Conservation (phyloP, 768 basidiomycete species). For the Mycena rebaudengoi region DNA sequence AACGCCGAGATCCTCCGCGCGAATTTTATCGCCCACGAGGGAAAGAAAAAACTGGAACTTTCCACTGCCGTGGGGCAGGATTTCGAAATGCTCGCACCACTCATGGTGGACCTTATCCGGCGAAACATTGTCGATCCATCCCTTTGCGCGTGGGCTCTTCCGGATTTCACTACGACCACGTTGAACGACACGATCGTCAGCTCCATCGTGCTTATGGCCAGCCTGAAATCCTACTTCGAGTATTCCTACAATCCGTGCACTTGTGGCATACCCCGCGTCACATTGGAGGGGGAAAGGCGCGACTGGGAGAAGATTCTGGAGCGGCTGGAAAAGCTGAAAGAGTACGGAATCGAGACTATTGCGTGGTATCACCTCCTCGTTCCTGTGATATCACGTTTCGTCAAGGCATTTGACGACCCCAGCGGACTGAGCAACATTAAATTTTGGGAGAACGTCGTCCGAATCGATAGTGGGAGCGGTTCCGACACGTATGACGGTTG, state of each 20-base stretch:
- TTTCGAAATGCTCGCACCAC: background rate
- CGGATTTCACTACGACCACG: background rate
- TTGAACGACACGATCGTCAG: background rate
- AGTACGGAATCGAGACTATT: slow-evolving; percentile 28
- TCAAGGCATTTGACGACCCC: slow-evolving; percentile 6
- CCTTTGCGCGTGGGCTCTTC: background rate
- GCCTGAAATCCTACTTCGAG: background rate
- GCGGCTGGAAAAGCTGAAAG: slow-evolving; percentile 29
- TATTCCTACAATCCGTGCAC: background rate
- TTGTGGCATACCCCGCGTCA: background rate
- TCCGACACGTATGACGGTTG: slow-evolving; percentile 11
- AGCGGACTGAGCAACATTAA: background rate
- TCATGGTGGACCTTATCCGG: background rate
- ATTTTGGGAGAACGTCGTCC: background rate
- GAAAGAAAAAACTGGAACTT: too few relatives aligned
- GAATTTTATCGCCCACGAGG: too few relatives aligned
- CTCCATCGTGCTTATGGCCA: background rate
- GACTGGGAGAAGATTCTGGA: slow-evolving; percentile 32
- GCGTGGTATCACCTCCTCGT: slow-evolving; percentile 23
- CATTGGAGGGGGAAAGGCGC: slow-evolving; percentile 22
- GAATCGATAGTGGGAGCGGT: background rate
- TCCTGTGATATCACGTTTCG: background rate
- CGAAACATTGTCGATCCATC: background rate
- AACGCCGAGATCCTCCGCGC: too few relatives aligned
- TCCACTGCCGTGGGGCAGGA: too few relatives aligned